Percentiles rank a stretch among this genome's conserved stretches.
Conservation (phyloP, 306 rosid genomes). For the Cyamopsis tetragonoloba region DNA sequence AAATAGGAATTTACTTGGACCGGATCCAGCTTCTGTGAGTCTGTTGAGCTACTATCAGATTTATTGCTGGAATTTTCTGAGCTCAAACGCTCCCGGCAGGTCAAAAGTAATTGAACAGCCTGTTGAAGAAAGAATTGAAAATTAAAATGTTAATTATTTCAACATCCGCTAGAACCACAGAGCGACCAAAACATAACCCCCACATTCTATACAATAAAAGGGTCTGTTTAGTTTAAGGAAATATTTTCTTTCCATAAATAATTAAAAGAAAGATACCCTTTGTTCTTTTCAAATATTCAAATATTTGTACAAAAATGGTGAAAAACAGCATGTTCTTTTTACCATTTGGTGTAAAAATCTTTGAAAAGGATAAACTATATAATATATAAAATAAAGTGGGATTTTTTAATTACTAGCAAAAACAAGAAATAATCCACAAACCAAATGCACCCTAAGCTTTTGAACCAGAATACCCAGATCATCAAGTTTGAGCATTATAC, state of each 20-base stretch:
- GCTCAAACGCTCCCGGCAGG: conserved; percentile 44
- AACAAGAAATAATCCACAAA: background rate
- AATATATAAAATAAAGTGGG: background rate
- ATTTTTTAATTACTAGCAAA: background rate
- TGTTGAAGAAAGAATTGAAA: conserved; percentile 31
- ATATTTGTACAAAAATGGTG: background rate
- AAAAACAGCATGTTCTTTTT: background rate
- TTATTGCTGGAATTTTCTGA: conserved; percentile 30
- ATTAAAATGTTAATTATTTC: background rate
- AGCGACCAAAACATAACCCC: background rate
- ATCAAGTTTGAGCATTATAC: background rate
- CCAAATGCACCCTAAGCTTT: background rate
- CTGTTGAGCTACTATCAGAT: conserved; percentile 41
- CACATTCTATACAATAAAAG: background rate
- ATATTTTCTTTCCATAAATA: background rate
- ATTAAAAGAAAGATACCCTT: background rate
- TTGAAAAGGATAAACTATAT: background rate
- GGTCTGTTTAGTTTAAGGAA: background rate
- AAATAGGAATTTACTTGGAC: conserved; percentile 56
- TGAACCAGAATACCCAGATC: conserved; percentile 21
- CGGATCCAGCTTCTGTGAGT: conserved; percentile 59
- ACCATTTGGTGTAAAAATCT: background rate
- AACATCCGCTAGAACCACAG: background rate
- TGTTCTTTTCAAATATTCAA: background rate
- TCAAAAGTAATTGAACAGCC: conserved; percentile 80